Base-by-base conservation (phyloP, 2,329 filamentous ascomycete species). In the Dactylonectria macrodidyma region DNA sequence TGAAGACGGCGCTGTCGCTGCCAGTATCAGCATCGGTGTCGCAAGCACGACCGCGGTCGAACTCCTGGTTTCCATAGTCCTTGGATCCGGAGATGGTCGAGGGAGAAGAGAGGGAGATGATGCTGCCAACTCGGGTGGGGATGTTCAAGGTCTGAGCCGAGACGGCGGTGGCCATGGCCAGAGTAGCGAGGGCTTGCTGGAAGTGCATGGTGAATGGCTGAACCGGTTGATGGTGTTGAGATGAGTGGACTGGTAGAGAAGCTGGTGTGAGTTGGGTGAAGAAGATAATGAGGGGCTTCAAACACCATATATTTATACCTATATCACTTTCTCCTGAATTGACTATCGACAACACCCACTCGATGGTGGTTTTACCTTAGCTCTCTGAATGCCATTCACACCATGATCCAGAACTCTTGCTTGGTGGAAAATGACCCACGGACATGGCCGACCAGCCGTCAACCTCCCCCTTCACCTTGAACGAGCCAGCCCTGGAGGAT, bases 1-100 rank as follows among this genome's bases (percentile, higher is more conserved):
- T 60, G 54, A 73, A 73, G 54, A 68, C 70, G 2, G 71, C 66
- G 30, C 16, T 58, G 3, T 38, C 24, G 33, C 26, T 46, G 2
- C 66, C 66, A 4, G 44, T 61, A 22, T 68, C 66, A 0, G 50
- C 33, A 38, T 68, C 62, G n/a, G 1, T 54, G 52, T 68, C 24
- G 34, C 66, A 68, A 38, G 36, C 6, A 2, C 63, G 63, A 26
- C 63, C 63, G 57, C 63, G 63, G 51, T 65, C 63, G 57, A 46
- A 65, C 63, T 65, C 63, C 11, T 46, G 44, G 57, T 65, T 65
- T 22, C 63, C 63, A 11, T 57, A 50, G 51, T 65, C 58, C 5
- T 46, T n/a, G 5, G 57, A 52, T 1, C 63, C 63, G 9, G 57
- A 46, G 26, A 65, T 65, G 57, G 46, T 11, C 44, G 41, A 61